Evolutionary conservation across 75 land plant species (phyloP), one percentile per base, ranked within the genome.

Genomic region (Cunninghamia lanceolata): DNA sequence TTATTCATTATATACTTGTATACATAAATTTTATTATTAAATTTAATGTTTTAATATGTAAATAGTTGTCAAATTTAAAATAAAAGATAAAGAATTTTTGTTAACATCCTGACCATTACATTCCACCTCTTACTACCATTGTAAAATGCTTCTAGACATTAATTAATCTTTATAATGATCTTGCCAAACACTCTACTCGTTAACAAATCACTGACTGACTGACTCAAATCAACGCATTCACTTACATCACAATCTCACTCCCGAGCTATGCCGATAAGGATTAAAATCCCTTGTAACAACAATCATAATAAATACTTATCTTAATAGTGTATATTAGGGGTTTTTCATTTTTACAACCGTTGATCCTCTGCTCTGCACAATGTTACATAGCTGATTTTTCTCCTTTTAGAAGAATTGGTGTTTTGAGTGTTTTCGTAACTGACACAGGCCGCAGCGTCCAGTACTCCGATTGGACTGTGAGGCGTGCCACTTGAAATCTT

Each of bases 381-480:
- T n/a, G 45, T 40, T 46, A 28, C 35, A n/a, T 2, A 54, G 45
- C 17, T 4, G 6, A 40, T 78, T 32, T 47, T 52, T 52, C 84
- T 82, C 14, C 84, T 82, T 32, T 82, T 82, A 34, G 84, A 82
- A 52, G 47, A 56, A 13, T 3, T 14, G 9, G 84, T 82, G 38
- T 63, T 84, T 39, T 84, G 28, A 68, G 45, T 39, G 59, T 74
- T 86, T 15, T 76, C 83, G 32, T 84, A 76, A 71, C 89, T 89
- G 42, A 86, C n/a, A 45, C 87, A 88, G 46, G 86, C 88, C 38
- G 86, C 89, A 45, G 92, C 94, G 80, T 93, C 94, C 83, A 91
- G 89, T 63, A 93, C 92, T 63, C 89, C 94, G 42, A 86, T 87
- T 66, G 94, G 94, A 83, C 94, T 93, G 81, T 84, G 91, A 19